These are phyloP conservation scores for Candida railenensis DNA, from an alignment of 805 yeast genomes.

Conservation along the genomic window DNA sequence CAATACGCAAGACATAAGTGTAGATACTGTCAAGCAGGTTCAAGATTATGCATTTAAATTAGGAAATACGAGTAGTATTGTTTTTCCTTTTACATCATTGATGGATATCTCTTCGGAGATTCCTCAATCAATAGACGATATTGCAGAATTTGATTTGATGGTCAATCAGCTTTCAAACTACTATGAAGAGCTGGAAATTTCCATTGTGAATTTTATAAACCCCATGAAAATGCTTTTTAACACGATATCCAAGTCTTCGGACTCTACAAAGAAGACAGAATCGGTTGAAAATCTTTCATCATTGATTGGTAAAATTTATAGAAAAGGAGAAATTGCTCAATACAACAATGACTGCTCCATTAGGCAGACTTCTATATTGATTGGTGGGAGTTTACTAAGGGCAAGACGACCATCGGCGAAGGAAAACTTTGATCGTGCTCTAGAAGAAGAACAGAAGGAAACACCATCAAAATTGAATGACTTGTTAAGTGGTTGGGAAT, in stretches of 20 bases:
- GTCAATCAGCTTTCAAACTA: slow-evolving; percentile 29
- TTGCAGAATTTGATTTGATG: slow-evolving; percentile 40
- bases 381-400: slow-evolving; percentile 14
- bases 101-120: slow-evolving; percentile 18
- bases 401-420: slow-evolving; percentile 3
- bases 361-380: slow-evolving; percentile 9
- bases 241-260: background rate
- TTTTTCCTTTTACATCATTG: slow-evolving; percentile 12
- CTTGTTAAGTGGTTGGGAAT: background rate
- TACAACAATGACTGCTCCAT: slow-evolving; percentile 8
- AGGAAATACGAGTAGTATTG: slow-evolving; percentile 11
- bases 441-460: slow-evolving; percentile 4
- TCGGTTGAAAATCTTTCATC: background rate
- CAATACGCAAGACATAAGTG: slow-evolving; percentile 1
- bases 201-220: background rate
- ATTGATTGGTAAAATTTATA: background rate
- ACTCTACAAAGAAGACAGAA: background rate
- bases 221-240: background rate
- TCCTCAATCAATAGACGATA: slow-evolving; percentile 21
- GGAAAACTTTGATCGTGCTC: background rate
- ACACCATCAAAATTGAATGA: background rate
- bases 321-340: background rate
- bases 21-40: slow-evolving; percentile 14
- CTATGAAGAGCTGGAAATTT: slow-evolving; percentile 13
- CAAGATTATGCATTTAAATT: slow-evolving; percentile 30